Evolutionary conservation across 306 rosid genomes (phyloP), one percentile per base, ranked within the genome.

Genomic region (Dalbergia oliveri): DNA sequence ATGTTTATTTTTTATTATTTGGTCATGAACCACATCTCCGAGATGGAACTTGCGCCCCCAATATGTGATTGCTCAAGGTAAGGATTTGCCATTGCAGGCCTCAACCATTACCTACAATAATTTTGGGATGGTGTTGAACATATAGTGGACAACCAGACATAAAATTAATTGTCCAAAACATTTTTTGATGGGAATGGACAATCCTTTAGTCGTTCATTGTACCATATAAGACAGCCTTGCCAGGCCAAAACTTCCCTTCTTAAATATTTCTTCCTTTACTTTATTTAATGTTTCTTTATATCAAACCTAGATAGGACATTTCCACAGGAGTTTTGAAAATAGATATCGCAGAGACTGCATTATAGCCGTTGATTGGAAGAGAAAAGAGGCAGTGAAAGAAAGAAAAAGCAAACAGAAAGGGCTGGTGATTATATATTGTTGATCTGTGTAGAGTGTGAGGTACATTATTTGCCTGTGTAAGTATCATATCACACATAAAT

Each of bases 101-200:
- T 26, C 31, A 26, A 26, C 31, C 31, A 26, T 2, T 26, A 26
- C 31, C 31, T 12, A 13, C 66, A 73, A 73, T 62, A 37, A 51
- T 71, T 71, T 53, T 5, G 16, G 45, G 62, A 51, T n/a, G 16
- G 15, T 71, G 64, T 53, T 54, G 31, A 51, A 15, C 47, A 33
- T 5, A 11, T 14, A 45, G 43, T 69, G 2, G 59, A 10, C 8
- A n/a, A 69, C 54, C 23, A 65, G 13, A 37, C 50, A 73, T 60
- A 49, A 60, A 50, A 43, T 73, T 73, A 56, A 47, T 63, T 54
- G 67, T 31, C 78, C 68, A 41, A 51, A 80, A 26, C 71, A 16
- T 12, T 26, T 5, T 65, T 66, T 63, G 31, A 37, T 50, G 72
- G 41, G 37, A 57, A 13, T 72, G 51, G 76, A 15, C n/a, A 50